Conservation (phyloP, 2,329 filamentous ascomycete species). For the Fusarium humuli region DNA sequence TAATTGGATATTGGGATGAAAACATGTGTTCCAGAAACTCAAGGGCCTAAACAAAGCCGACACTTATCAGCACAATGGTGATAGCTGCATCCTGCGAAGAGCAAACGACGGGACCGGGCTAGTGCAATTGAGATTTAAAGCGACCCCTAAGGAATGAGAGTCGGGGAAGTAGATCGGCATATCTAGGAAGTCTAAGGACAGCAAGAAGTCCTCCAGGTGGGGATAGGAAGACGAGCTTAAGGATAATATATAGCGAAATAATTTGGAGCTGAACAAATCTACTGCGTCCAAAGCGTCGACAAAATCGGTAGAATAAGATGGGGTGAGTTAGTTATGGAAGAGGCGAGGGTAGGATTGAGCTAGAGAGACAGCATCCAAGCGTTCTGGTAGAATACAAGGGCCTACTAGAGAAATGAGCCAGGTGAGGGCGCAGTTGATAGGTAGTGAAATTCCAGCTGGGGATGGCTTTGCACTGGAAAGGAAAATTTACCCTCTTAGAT, state of each 20-base stretch:
- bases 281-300: background rate
- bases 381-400: background rate
- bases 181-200: background rate
- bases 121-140: background rate
- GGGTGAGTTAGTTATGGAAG: background rate
- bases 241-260: background rate
- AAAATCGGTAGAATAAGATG: background rate
- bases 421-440: background rate
- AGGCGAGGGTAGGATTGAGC: background rate
- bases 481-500: background rate
- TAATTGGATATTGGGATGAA: background rate
- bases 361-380: background rate
- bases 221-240: background rate
- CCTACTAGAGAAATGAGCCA: background rate
- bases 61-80: background rate
- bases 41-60: background rate
- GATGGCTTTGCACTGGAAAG: background rate
- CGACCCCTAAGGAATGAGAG: background rate
- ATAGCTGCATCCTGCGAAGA: background rate
- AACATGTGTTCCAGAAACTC: background rate
- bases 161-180: background rate
- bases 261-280: background rate
- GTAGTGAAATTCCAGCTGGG: background rate
- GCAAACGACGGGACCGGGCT: background rate
- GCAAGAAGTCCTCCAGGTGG: background rate